Base-by-base conservation (phyloP, 2,329 filamentous ascomycete genomes). In the Colletotrichum cereale region DNA sequence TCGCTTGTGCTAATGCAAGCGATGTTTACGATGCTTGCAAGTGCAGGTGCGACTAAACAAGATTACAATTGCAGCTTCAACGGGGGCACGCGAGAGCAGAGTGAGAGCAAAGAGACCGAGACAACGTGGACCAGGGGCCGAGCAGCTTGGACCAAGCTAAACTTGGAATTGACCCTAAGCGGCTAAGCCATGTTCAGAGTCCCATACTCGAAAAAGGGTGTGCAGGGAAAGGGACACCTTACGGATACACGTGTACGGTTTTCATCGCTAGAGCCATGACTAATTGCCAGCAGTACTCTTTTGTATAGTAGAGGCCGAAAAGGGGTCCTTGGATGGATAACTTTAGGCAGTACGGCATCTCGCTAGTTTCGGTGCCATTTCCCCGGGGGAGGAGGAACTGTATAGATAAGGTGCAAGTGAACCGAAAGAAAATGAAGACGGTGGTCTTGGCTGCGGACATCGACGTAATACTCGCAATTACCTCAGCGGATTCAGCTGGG, bases 391-490 rank as follows among this genome's bases (percentile, higher is more conserved):
- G n/a, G 47, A 40, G 31, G 16, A 29, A 40, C n/a, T 16, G 58
- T 11, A n/a, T 21, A 47, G 24, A 8, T 12, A 21, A 31, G n/a
- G 44, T 34, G 26, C 44, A 24, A 47, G 44, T 47, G 18, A n/a
- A n/a, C n/a, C n/a, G n/a, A 56, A 47, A 29, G 40, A n/a, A 42
- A 60, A 16, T 47, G 40, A n/a, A n/a, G 63, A 34, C 50, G 50
- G 50, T 67, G 42, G 57, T 52, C 63, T 71, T 57, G 67, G 67
- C 63, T 67, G 65, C 68, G 68, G 68, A 70, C 67, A 68, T 68
- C 68, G 68, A 71, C 68, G 68, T 71, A 71, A 71, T 71, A 47
- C 62, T 64, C 38, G 62, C 50, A 53, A 56, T 64, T 64, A 64
- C 26, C 50, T 64, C 50, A 62, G 58, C 58, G 44, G 44, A 38